Evolutionary conservation across 1,284 basidiomycete species (phyloP), one percentile per base, ranked within the genome.

Genomic region (Ceratorhiza oryzae-sativae): DNA sequence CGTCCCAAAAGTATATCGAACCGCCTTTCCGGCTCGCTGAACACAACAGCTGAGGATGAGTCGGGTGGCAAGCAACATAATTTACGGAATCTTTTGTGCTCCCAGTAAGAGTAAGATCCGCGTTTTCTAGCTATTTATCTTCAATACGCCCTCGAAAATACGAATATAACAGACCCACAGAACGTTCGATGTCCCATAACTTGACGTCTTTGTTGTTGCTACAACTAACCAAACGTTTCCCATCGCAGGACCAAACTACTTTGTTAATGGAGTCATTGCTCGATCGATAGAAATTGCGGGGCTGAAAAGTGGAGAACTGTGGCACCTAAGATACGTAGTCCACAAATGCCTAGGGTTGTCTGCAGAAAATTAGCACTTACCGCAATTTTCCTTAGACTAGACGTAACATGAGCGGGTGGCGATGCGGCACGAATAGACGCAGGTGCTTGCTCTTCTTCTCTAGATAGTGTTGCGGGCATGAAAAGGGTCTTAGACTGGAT

Each of bases 61-160:
- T 90, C 1, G 91, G 91, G 78, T 91, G 91, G 90, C 90, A 93
- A 6, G 90, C 86, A 41, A 92, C 81, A 75, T 91, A 88, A 76
- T 92, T 90, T 20, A 90, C 87, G 60, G 91, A 89, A 71, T 91
- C 90, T 4, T 85, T 83, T 75, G 92, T 90, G 4, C 86, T 90
- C 20, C 90, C 90, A 1, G 87, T 84, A 73, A 86, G 91, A 32
- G 85, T 55, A 20, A 68, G 25, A 34, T 68, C 65, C 23, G 65
- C 51, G n/a, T 68, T 68, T n/a, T 68, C 65, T 30, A 68, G 15
- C 65, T 68, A 12, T 34, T 13, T 12, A 15, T 20, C 18, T 9
- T 55, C 25, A 56, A 20, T 45, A 3, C 32, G 30, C 13, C 4
- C 3, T 41, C 36, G 25, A 10, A n/a, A 10, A 13, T 30, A 30